Base-by-base conservation (phyloP, 441 rosid genomes). In the Sinapis alba region DNA sequence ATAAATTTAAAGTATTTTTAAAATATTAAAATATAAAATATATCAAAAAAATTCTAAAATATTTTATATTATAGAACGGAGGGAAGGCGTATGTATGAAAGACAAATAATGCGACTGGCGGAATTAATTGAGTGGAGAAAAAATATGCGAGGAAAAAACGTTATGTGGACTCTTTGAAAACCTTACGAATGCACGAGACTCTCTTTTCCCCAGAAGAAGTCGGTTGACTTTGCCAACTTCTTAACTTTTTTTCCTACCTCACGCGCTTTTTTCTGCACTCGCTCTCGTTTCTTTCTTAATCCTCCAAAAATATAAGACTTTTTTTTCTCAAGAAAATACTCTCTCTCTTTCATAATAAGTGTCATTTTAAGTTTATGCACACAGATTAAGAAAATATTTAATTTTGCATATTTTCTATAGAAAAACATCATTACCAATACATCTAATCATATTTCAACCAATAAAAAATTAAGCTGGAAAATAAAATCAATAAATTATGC, bases 221-320 rank as follows among this genome's bases (percentile, higher is more conserved):
- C 63, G 81, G 91, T 91, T 90, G 96, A 90, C 97, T 89, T 85
- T 80, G 68, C 56, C 23, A 71, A 4, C 61, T 12, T 43, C 18
- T 51, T 68, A 12, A 56, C 56, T 20, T n/a, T 7, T 26, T n/a
- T 36, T 21, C 3, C 13, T 26, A 43, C 18, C 28, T 38, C 78
- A 78, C 78, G 72, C 81, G 81, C 78, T 7, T 26, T 50, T 41
- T 58, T 30, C 2, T 15, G 36, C 50, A 73, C 45, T 53, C 80
- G 53, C 72, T 5, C 15, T 59, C 68, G 53, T 70, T 56, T 54
- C 21, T 16, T 50, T 16, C 20, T 15, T 23, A 71, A 4, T 65
- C 47, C 63, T 57, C 72, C 20, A 19, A 50, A 59, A 18, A 43
- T 28, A 6, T n/a, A 5, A 5, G 6, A 23, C 8, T 7, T 51